Conservation (phyloP, 805 yeast species). For the Starmerella khaoyaiensis region DNA sequence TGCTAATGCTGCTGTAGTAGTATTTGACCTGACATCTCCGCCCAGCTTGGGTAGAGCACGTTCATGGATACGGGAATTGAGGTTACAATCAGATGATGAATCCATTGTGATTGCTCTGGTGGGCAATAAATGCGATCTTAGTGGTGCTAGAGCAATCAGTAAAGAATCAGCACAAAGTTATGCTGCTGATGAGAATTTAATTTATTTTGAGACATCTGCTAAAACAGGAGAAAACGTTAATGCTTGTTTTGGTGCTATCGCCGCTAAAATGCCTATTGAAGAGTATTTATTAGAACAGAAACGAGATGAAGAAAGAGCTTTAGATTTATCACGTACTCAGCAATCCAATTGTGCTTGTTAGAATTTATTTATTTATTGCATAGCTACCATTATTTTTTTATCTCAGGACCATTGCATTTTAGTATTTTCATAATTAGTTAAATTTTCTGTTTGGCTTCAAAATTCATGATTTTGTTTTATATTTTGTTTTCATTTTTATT, state of each 20-base stretch:
- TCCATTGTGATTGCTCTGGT: constrained; percentile 74
- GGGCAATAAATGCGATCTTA: constrained; percentile 73
- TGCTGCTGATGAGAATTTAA: constrained; percentile 40
- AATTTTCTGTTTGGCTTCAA: not conserved
- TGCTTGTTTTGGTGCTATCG: constrained; percentile 35
- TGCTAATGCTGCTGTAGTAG: constrained; percentile 73
- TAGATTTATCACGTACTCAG: constrained; percentile 18
- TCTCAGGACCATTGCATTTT: not conserved
- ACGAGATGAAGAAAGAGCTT: constrained; percentile 19
- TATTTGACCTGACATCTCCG: constrained; percentile 62
- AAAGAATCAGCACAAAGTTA: constrained; percentile 35
- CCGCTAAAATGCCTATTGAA: constrained; percentile 38
- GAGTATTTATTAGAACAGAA: constrained; percentile 24
- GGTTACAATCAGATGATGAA: constrained; percentile 61
- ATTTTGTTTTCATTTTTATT: too few species aligned
- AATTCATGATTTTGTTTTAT: too few species aligned
- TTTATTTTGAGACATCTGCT: constrained; percentile 53
- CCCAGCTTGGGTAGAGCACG: constrained; percentile 67
- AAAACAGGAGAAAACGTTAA: constrained; percentile 53
- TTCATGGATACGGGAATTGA: constrained; percentile 84
- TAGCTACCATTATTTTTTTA: not conserved
- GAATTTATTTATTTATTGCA: too few species aligned
- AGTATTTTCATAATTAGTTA: not conserved
- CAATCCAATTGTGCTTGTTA: constrained; percentile 30
- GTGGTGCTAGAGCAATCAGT: constrained; percentile 33